Base-by-base conservation (phyloP, 1,139 yeast genomes). In the Suhomyces yuchorum region DNA sequence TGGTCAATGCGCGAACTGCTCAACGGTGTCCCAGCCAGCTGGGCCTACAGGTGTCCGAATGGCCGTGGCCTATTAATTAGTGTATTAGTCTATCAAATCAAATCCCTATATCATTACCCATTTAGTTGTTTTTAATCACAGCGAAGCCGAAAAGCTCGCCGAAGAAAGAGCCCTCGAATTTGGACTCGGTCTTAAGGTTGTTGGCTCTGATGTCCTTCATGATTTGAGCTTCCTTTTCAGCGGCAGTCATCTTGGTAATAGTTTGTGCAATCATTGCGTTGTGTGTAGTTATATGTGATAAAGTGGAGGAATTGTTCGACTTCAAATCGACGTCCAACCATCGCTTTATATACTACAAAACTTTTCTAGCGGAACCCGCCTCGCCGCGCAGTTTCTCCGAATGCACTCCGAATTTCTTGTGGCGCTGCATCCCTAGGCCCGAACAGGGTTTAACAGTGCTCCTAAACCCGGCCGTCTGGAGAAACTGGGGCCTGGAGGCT, bases 151-250 rank as follows among this genome's bases (percentile, higher is more conserved):
- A 75, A 55, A 73, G 57, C 51, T 74, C 66, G 49, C 80, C 80
- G 50, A 75, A 68, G 62, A 75, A 66, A 38, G 71, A 67, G 39
- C 77, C 74, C 59, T 72, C 71, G 57, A 70, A 75, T 56, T 73
- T 75, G 32, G 75, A 63, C 55, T 73, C 78, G 61, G 56, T 74
- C 57, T 66, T 70, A 44, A 60, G 64, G 44, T 58, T 47, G 49
- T 57, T 59, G 34, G 71, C 64, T 68, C 77, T 72, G 55, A 75
- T 75, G 55, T 75, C 79, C 49, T 67, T 68, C 80, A 75, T 75
- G 56, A 75, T 75, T 58, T 65, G 67, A 54, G 78, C 79, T 66
- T 75, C 80, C 65, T 75, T 75, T 62, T 75, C 78, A 43, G 58
- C 56, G 39, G 59, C 58, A 36, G 58, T 50, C 51, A 52, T 52